Conservation (phyloP, 768 basidiomycete genomes). For the Phylloporus sp. region DNA sequence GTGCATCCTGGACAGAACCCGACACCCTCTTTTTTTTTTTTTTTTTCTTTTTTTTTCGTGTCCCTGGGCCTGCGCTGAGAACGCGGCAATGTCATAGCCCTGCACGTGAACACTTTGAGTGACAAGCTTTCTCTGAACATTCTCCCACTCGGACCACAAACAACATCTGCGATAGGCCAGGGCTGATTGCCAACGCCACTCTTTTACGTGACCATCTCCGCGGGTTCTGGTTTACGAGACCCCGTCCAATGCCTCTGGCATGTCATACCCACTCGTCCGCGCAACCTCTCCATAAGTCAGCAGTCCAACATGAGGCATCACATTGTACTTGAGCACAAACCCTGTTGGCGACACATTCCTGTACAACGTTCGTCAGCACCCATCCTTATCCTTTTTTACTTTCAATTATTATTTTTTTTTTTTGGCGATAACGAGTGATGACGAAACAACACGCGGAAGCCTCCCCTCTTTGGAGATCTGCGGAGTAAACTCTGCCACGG, state of each 20-base stretch:
- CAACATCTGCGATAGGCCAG: background rate
- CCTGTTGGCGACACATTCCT: constrained; percentile 64
- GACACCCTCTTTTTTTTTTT: too few species aligned
- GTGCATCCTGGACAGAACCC: too few species aligned
- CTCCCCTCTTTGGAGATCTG: constrained; percentile 6
- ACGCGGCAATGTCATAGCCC: too few species aligned
- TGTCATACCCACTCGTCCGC: constrained; percentile 38
- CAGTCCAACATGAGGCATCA: constrained; percentile 86
- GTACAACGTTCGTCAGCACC: constrained; percentile 5
- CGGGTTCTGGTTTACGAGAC: constrained; percentile 22
- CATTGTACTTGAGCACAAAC: constrained; percentile 79
- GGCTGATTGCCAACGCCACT: background rate
- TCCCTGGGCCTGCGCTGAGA: constrained; percentile 1
- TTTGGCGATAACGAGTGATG: background rate
- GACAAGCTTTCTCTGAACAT: background rate
- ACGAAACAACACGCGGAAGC: constrained; percentile 17
- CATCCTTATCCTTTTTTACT: background rate
- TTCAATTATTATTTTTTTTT: background rate
- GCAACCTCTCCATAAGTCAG: constrained; percentile 75
- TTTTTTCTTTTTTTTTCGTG: constrained; percentile 8
- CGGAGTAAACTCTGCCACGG: background rate
- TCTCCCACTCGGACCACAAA: background rate
- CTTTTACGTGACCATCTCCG: constrained; percentile 9
- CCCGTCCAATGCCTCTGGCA: constrained; percentile 32
- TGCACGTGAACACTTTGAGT: background rate